Conservation (phyloP, 306 rosid species). For the Corylus heterophylla region DNA sequence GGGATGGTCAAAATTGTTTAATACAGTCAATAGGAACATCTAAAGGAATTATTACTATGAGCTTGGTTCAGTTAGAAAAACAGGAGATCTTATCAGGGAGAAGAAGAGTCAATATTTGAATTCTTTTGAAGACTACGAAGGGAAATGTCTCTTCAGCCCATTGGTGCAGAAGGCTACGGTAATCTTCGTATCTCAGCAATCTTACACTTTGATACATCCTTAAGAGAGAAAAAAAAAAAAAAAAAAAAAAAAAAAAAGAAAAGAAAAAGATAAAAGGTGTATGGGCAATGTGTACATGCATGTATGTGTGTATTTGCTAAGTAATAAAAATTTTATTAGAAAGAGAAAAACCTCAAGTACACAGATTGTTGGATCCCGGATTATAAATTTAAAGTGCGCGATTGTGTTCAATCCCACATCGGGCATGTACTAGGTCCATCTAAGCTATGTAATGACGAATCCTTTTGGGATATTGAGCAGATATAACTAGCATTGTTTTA, state of each 20-base stretch:
- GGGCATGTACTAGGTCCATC: neutral
- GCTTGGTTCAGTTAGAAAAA: constrained; percentile 7
- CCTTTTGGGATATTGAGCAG: no score
- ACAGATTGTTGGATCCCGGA: neutral
- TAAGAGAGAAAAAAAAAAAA: neutral
- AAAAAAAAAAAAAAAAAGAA: neutral
- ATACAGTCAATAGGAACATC: neutral
- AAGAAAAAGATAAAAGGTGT: no score
- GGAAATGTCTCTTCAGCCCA: neutral
- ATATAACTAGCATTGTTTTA: no score
- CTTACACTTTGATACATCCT: neutral
- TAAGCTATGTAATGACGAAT: neutral
- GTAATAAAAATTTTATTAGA: neutral
- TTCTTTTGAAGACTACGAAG: neutral
- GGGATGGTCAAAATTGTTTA: neutral
- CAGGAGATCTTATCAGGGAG: neutral
- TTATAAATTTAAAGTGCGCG: neutral
- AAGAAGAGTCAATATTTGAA: neutral
- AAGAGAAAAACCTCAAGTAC: neutral
- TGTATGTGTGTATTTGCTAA: neutral
- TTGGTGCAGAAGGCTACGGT: neutral
- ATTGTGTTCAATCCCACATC: neutral
- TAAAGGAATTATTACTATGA: constrained; percentile 7
- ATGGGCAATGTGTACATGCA: neutral
- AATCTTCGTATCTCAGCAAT: neutral